Evolutionary conservation across 805 yeast genomes (phyloP), one percentile per base, ranked within the genome.

Genomic region (Saturnispora bothae): DNA sequence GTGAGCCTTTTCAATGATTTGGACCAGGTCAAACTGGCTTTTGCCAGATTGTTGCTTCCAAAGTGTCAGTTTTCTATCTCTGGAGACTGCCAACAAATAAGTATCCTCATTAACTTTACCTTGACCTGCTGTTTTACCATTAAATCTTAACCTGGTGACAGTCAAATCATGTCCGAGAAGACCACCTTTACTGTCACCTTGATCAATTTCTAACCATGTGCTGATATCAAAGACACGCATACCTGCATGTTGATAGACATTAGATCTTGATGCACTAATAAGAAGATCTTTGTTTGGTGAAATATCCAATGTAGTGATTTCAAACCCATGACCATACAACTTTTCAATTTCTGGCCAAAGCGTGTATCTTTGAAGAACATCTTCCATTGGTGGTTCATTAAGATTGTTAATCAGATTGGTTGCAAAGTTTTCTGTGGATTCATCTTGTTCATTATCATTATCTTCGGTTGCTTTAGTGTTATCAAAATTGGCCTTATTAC

Each of bases 301-400:
- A 1, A 77, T 70, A 38, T 83, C 94, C 28, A 86, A 68, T 32
- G 89, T 71, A 0, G 85, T 75, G 28, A 88, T 76, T 56, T 94
- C 99, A 59, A 85, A 94, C 7, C 99, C 99, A 57, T 92, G 99
- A 0, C 99, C 99, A 52, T 92, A 92, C 31, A 92, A 60, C 56
- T 92, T 92, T 51, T 92, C 98, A 40, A 80, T 64, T 54, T 92
- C 99, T 0, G 98, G 98, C 80, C 94, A 92, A 38, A 92, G 64
- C 0, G 97, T 83, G 53, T 78, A 84, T 51, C 97, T 70, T 56
- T 92, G 97, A 20, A 92, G 64, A 43, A 83, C 83, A 51, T 89
- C 96, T 56, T 92, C 99, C 33, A 80, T 61, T 0, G 98, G 97
- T 7, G 95, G 88, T 0, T 60, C 53, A 0, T 46, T 45, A 31